Evolutionary conservation across 148 eudicot genomes (phyloP), one percentile per base, ranked within the genome.

Genomic region (Silene latifolia): DNA sequence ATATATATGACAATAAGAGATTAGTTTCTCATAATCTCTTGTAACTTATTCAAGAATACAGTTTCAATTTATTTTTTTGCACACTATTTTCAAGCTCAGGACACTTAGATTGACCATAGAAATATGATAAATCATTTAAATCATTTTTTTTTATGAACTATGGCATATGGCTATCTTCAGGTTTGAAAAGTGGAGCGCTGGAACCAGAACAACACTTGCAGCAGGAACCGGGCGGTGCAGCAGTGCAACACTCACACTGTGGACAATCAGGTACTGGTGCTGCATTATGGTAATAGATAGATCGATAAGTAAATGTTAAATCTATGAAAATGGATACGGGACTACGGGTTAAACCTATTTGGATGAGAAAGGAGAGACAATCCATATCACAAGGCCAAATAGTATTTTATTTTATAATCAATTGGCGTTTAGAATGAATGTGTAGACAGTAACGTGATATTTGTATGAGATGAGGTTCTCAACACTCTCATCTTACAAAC

Each of bases 171-270:
- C 3, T 67, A 9, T 67, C 53, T 19, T 67, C 9, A 67, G 71
- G 71, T 1, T 23, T 48, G 58, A 7, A 39, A 21, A 21, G 3
- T 47, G 48, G n/a, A 48, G 23, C 19, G 35, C 32, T 48, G 3
- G 72, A 69, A 51, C 61, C 61, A 54, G 23, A 39, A 25, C 73
- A 70, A 25, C 73, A 70, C 4, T 14, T 24, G 56, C 76, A 74
- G 59, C 76, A 74, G 1, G 7, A 32, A 64, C 77, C 77, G 0
- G 63, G 71, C 3, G 77, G 71, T 74, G 77, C 62, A 18, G 77
- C 11, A 3, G 63, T 53, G 19, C 77, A 74, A 51, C 77, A 74
- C 63, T 47, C 51, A 74, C 77, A 74, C 18, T 35, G n/a, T 42
- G 54, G 54, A 51, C 73, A 70, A 8, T 21, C 15, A 6, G 73